Evolutionary conservation across 2,329 filamentous ascomycete genomes (phyloP).

Genomic region (Fusarium sulawesiense): DNA sequence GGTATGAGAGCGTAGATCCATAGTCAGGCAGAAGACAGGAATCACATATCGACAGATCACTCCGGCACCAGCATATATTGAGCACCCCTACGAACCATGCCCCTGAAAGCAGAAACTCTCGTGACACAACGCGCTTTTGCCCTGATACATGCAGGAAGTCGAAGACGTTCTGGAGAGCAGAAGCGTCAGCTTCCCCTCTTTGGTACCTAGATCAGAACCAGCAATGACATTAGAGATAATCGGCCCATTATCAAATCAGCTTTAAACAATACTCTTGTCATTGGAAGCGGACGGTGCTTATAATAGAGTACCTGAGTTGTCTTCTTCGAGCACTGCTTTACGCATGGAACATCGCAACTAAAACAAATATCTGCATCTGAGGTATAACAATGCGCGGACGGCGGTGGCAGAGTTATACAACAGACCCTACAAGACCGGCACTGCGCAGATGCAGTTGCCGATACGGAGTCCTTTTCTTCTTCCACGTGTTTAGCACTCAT

Average conservation of each 20-base stretch:
- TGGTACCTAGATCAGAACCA: background rate
- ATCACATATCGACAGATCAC: background rate
- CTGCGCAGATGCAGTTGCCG: background rate
- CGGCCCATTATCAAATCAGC: background rate
- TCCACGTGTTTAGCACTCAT: no score
- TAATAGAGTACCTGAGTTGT: no score
- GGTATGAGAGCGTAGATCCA: no score
- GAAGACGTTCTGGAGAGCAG: background rate
- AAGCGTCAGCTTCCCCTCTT: background rate
- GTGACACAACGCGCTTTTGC: background rate
- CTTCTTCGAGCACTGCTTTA: no score
- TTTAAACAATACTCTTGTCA: background rate
- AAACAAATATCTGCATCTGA: background rate
- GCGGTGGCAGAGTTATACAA: background rate
- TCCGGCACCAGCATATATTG: background rate
- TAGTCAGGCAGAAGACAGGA: background rate
- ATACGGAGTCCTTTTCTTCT: background rate
- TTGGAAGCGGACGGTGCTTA: background rate
- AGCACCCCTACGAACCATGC: background rate
- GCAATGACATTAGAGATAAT: background rate
- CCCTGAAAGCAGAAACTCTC: background rate
- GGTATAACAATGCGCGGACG: background rate
- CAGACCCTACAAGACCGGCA: background rate
- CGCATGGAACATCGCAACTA: background rate
- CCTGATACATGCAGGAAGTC: background rate